A percentile compares a stretch with the other conserved stretches of the same genome.
Conservation (phyloP, 257 asterid genomes). For the Solanum dulcamara region DNA sequence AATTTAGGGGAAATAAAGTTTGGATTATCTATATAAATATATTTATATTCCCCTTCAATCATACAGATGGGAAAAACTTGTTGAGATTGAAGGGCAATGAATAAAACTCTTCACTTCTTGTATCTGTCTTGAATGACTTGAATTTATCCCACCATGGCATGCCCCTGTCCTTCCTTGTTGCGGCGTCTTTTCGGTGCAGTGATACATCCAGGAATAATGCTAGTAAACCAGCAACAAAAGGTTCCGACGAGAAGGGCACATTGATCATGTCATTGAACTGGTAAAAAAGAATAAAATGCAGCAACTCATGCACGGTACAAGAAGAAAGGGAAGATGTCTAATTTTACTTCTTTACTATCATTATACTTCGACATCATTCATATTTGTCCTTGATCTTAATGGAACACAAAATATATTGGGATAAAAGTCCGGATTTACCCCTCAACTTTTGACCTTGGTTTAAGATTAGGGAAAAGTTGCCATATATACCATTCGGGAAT, state of each 20-base stretch:
- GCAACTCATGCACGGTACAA: neutral
- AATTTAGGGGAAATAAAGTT: neutral
- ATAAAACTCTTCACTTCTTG: slow-evolving; percentile 85
- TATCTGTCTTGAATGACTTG: slow-evolving; percentile 59
- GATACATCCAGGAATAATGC: slow-evolving; percentile 60
- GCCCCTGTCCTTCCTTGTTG: slow-evolving; percentile 72
- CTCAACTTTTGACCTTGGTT: too few species aligned
- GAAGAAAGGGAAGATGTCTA: neutral
- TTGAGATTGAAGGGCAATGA: slow-evolving; percentile 79
- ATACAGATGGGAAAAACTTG: slow-evolving; percentile 88
- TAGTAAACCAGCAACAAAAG: slow-evolving; percentile 67
- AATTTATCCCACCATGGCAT: slow-evolving; percentile 94
- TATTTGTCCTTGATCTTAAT: neutral
- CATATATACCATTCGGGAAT: too few species aligned
- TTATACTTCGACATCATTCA: neutral
- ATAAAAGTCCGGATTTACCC: too few species aligned
- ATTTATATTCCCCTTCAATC: neutral
- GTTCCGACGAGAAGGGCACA: slow-evolving; percentile 69
- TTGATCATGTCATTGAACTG: slow-evolving; percentile 95
- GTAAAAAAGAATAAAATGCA: neutral
- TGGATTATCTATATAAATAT: neutral
- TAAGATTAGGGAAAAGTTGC: neutral
- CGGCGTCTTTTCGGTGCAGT: slow-evolving; percentile 47
- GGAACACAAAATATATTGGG: too few species aligned
- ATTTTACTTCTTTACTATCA: neutral